Percentiles rank a stretch among this genome's conserved stretches.
Evolutionary conservation across 2,329 filamentous ascomycete species (phyloP).

Genomic region (Scedosporium aurantiacum): DNA sequence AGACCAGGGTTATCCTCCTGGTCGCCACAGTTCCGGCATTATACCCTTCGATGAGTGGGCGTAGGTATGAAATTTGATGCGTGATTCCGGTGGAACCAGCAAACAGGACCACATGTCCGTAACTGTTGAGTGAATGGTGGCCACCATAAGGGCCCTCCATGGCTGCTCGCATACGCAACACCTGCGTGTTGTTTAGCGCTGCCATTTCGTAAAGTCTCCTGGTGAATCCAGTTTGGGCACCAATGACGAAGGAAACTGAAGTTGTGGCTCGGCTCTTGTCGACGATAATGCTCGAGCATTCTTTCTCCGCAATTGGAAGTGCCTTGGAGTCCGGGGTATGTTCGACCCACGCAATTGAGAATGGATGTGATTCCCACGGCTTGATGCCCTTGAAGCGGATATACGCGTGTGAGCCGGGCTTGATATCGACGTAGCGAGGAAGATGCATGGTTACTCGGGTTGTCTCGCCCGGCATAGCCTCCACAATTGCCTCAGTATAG

Average conservation of each 20-base stretch:
- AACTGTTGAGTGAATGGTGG: conserved; percentile 78
- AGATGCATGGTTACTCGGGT: conserved; percentile 60
- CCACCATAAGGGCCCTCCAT: conserved; percentile 85
- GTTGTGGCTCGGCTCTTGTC: conserved; percentile 35
- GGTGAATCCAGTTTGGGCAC: conserved; percentile 81
- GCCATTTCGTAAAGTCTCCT: conserved; percentile 67
- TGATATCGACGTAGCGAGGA: conserved; percentile 53
- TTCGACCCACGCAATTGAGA: conserved; percentile 67
- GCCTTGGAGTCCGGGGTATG: conserved; percentile 32
- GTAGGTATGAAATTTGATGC: conserved; percentile 82
- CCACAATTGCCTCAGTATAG: conserved; percentile 53
- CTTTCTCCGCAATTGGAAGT: conserved; percentile 30
- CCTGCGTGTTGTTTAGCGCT: conserved; percentile 35
- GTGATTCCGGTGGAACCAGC: conserved; percentile 92
- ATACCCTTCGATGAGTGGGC: conserved; percentile 61
- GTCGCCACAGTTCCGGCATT: conserved; percentile 65
- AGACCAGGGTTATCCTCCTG: conserved; percentile 71
- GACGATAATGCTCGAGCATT: conserved; percentile 22
- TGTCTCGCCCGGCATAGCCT: conserved; percentile 58
- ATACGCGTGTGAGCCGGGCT: conserved; percentile 65
- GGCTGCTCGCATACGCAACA: conserved; percentile 56
- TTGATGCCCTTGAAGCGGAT: conserved; percentile 57
- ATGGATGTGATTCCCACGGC: conserved; percentile 65
- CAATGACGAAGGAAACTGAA: conserved; percentile 70
- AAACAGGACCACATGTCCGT: conserved; percentile 83